Evolutionary conservation across 371 early-diverging fungal genomes (phyloP), one percentile per base, ranked within the genome.

Genomic region (Mortierella sp.): DNA sequence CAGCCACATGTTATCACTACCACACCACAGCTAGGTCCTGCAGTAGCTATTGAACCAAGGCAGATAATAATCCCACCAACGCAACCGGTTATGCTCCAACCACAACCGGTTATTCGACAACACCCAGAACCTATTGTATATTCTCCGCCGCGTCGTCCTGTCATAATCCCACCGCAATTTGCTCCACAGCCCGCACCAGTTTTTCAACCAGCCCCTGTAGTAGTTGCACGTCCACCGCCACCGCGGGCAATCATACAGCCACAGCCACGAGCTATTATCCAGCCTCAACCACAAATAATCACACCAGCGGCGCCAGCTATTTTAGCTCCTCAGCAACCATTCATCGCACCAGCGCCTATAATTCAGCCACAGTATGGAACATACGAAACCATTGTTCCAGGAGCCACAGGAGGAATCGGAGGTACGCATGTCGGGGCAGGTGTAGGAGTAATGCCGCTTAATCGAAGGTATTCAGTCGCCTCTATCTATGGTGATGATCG

Each of bases 331-430:
- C 69, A 53, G 13, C 54, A 51, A 22, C 61, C 26, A 26, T 40
- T 56, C 31, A n/a, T 63, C 26, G 54, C 58, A 0, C 68, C 62
- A 35, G 61, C 54, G 1, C 58, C 60, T 22, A 67, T 70, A n/a
- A 49, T 64, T 12, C 23, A 68, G 23, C 59, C 73, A 0, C 43
- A 19, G 3, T 67, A 75, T 61, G 75, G 75, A 13, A 61, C 75
- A 2, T 75, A 69, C 23, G 75, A 69, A 32, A 69, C 75, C 15
- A 66, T 76, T n/a, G 76, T 70, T n/a, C 76, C 70, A 45, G 69
- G 69, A 1, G 61, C 29, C 4, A 17, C 61, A 13, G 35, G 32
- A 23, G 75, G 65, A 4, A 47, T 59, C 19, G 35, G 55, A 10
- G 62, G 19, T 23, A 3, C 58, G 12, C 34, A n/a, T 8, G 53